Percentiles rank a stretch among this genome's conserved stretches.
phyloP scores from a whole-genome alignment of 75 land plant species.

The Selaginella moellendorffii region DNA sequence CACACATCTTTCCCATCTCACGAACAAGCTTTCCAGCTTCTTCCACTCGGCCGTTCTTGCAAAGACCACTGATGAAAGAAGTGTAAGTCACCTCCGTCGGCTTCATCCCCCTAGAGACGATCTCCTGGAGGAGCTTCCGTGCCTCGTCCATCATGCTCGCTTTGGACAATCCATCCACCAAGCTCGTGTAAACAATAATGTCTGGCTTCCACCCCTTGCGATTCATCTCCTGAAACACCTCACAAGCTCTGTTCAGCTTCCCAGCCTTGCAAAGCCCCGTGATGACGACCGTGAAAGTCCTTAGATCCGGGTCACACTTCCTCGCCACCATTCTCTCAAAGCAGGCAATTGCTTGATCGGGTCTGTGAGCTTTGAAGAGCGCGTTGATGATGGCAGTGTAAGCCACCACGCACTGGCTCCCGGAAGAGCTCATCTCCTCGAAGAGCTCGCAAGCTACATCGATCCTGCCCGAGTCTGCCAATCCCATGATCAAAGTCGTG shows the following conservation, averaged over 20 bases:
- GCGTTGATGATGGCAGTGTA: too few relatives aligned
- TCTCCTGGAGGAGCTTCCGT: neutral
- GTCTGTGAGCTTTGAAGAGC: neutral
- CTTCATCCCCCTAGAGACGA: neutral
- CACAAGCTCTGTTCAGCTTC: neutral
- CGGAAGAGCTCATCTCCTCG: neutral
- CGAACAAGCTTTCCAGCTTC: too few relatives aligned
- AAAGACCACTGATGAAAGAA: too few relatives aligned
- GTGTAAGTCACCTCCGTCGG: neutral
- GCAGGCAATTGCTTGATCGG: neutral
- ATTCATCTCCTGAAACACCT: neutral
- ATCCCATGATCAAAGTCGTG: neutral
- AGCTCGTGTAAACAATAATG: neutral
- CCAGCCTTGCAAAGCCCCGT: neutral
- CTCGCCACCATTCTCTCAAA: neutral
- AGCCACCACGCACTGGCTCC: neutral
- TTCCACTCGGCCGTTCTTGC: too few relatives aligned
- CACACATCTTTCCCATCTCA: too few relatives aligned
- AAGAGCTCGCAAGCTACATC: neutral
- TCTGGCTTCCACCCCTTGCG: neutral
- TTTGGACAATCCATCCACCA: neutral
- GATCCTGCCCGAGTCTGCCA: neutral
- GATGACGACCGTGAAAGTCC: neutral
- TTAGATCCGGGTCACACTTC: neutral
- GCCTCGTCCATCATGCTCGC: neutral